These are phyloP conservation scores for Taiozyma sp. DNA, from an alignment of 1,139 yeast genomes.

Conservation along the genomic window DNA sequence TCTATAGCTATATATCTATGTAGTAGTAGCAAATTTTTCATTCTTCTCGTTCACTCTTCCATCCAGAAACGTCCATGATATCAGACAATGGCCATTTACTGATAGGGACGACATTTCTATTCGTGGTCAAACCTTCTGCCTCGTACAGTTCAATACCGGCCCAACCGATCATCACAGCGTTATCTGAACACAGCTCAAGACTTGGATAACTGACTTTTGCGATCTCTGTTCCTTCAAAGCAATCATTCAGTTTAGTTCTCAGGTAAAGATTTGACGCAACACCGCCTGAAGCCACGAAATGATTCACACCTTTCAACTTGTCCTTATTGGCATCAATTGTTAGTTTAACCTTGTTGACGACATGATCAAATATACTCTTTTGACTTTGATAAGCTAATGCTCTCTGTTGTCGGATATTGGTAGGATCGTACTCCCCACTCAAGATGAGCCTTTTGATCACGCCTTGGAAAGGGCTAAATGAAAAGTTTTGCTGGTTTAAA, in stretches of 20 bases:
- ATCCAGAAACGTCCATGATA: conserved; percentile 43
- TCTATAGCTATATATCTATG: neutral
- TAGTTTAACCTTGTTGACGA: conserved; percentile 55
- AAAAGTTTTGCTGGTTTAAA: conserved; percentile 44
- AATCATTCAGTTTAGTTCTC: conserved; percentile 41
- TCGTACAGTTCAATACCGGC: conserved; percentile 90
- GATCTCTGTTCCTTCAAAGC: conserved; percentile 28
- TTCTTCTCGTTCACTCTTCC: conserved; percentile 28
- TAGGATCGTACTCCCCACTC: conserved; percentile 10
- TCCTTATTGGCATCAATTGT: conserved; percentile 40
- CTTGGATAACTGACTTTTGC: conserved; percentile 58
- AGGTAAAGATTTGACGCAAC: conserved; percentile 74
- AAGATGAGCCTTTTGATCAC: conserved; percentile 36
- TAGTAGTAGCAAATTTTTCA: neutral
- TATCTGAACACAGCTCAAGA: conserved; percentile 78
- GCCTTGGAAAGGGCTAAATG: conserved; percentile 77
- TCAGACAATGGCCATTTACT: conserved; percentile 72
- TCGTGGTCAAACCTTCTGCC: conserved; percentile 38
- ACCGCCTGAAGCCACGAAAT: conserved; percentile 87
- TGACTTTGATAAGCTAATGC: conserved; percentile 62
- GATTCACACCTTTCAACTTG: conserved; percentile 38
- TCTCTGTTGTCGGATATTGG: conserved; percentile 22
- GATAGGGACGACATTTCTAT: conserved; percentile 49
- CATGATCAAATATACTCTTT: conserved; percentile 62
- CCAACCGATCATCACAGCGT: conserved; percentile 96